Evolutionary conservation across 768 basidiomycete species (phyloP), one percentile per base, ranked within the genome.

Genomic region (Lactifluus pinguis): DNA sequence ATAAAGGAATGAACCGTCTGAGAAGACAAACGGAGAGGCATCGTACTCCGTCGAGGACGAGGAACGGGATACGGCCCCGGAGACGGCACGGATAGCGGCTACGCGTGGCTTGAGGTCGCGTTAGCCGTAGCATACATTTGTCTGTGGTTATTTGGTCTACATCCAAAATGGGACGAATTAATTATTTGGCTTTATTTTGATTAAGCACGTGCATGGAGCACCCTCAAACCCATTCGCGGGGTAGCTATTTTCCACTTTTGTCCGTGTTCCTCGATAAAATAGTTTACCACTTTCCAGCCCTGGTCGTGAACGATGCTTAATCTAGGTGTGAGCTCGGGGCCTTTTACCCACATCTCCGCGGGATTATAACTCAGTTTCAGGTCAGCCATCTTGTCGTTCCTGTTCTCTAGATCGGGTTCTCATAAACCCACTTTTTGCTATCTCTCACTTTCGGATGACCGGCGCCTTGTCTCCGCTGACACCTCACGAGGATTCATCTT

Each of bases 1-100:
- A 65, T 61, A 36, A 70, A 65, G 49, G 67, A 67, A 48, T 67
- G 66, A 41, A 67, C 55, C 29, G 64, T 60, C 39, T 67, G 63
- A 51, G 70, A 57, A 55, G 68, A 60, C 30, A 84, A 71, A 69
- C 81, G 80, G 69, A 79, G 73, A 70, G 76, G 73, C 83, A 82
- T 83, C 68, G 70, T 57, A 41, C 50, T 7, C 44, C 9, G 55
- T 30, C 32, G 15, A 42, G 29, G 45, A 71, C 41, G 44, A 44
- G n/a, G 54, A 30, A 11, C 25, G 25, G 4, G 49, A 34, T 25
- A 4, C 5, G 25, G 19, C 4, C 49, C 49, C 55, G 50, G 32
- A 34, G 25, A 25, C 25, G 25, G 25, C 25, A 25, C 25, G 25
- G 25, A 25, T 25, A 25, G 25, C 25, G 25, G 25, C 25, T 25